Evolutionary conservation across 768 basidiomycete species (phyloP).

Genomic region (Suillus cothurnatus): DNA sequence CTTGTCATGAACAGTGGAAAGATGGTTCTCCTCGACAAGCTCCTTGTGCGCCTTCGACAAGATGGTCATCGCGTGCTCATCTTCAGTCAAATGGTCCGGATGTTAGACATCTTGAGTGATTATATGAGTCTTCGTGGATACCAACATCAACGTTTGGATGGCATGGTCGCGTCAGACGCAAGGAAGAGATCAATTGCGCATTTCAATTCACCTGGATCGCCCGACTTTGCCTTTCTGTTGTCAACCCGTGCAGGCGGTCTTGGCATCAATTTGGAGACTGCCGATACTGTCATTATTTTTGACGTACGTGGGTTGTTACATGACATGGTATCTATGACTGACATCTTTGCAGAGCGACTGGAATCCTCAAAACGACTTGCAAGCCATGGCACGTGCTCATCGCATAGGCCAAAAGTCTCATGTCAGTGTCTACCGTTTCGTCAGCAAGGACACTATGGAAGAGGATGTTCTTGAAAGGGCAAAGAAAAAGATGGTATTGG

Average conservation of each 20-base stretch:
- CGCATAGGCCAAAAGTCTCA: conserved; percentile 99
- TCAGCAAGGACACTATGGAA: conserved; percentile 99
- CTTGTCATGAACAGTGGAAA: conserved; percentile 99
- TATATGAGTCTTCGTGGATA: conserved; percentile 92
- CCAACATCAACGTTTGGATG: conserved; percentile 92
- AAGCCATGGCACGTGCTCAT: conserved; percentile 99
- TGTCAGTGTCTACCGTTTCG: conserved; percentile 97
- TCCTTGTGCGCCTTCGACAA: conserved; percentile 83
- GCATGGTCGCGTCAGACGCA: conserved; percentile 90
- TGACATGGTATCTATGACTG: conserved; percentile 5
- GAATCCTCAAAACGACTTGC: conserved; percentile 98
- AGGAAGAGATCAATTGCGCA: conserved; percentile 96
- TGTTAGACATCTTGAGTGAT: conserved; percentile 98
- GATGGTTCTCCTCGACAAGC: conserved; percentile 96
- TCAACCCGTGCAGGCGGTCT: conserved; percentile 97
- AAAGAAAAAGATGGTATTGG: conserved; percentile 99
- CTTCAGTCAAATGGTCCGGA: conserved; percentile 99
- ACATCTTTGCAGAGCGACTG: conserved; percentile 76
- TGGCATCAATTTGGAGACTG: conserved; percentile 98
- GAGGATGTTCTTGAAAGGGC: conserved; percentile 98
- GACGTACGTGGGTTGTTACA: conserved; percentile 62
- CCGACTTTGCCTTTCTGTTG: conserved; percentile 95
- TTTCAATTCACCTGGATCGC: conserved; percentile 91
- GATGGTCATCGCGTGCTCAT: conserved; percentile 98
- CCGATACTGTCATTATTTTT: conserved; percentile 98